Conservation (phyloP, 2,329 filamentous ascomycete genomes). For the Mycosphaerelloides madeirae region DNA sequence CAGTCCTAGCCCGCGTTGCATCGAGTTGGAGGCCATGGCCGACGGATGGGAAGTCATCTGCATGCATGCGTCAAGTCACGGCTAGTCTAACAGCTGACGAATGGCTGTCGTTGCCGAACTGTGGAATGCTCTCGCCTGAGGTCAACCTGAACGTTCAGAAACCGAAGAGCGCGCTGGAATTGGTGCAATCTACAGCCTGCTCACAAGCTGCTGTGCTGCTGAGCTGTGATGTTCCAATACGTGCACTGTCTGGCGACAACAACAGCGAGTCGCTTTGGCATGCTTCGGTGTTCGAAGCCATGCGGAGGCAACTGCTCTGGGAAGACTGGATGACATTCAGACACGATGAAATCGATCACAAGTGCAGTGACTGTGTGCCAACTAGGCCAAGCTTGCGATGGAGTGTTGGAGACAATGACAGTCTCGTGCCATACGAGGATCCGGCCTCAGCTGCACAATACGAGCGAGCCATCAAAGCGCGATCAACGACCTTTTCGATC, state of each 20-base stretch:
- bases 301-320: constrained; percentile 19
- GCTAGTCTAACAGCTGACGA: not conserved
- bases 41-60: not conserved
- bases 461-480: constrained; percentile 49
- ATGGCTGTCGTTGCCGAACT: not conserved
- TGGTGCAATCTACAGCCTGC: constrained; percentile 1
- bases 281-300: constrained; percentile 23
- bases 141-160: too few relatives aligned
- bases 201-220: constrained; percentile 3
- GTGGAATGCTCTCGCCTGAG: too few relatives aligned
- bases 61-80: not conserved
- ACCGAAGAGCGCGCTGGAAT: too few relatives aligned
- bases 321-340: constrained; percentile 16
- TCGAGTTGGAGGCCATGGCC: constrained; percentile 41
- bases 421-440: constrained; percentile 48
- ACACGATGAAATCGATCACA: not conserved
- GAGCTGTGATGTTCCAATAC: not conserved
- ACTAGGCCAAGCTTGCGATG: constrained; percentile 36
- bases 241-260: not conserved
- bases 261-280: constrained; percentile 10
- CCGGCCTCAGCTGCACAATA: constrained; percentile 46
- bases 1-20: constrained; percentile 44
- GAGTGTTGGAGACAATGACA: constrained; percentile 29
- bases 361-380: constrained; percentile 36
- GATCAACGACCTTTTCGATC: constrained; percentile 34